phyloP scores from a whole-genome alignment of 2,329 filamentous ascomycete species.

The Colletotrichum chrysophilum region DNA sequence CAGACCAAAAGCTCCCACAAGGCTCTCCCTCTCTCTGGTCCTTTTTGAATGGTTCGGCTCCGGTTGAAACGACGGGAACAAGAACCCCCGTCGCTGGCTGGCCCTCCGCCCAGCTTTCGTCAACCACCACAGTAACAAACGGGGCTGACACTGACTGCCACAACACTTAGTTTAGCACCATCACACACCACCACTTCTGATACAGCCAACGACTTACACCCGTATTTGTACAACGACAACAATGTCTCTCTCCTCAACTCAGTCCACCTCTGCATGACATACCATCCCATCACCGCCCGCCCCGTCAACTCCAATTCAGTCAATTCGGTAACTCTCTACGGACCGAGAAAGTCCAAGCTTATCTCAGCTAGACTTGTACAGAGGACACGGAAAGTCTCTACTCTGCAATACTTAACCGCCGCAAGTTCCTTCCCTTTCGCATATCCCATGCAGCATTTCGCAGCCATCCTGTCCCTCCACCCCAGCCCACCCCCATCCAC shows the following conservation, averaged over 20 bases:
- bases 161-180: neutral
- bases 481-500: neutral
- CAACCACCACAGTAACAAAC: neutral
- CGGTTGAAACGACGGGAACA: neutral
- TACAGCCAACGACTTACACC: neutral
- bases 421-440: conserved; percentile 18
- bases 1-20: neutral
- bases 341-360: conserved; percentile 7
- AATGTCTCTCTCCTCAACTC: neutral
- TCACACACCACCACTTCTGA: neutral
- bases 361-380: neutral
- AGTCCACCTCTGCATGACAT: neutral
- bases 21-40: too few species aligned
- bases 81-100: neutral
- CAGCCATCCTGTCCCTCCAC: neutral
- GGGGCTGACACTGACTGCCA: neutral
- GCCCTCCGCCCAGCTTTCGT: neutral
- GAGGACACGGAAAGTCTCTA: neutral
- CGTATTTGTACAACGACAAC: neutral
- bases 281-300: neutral
- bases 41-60: neutral
- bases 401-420: neutral
- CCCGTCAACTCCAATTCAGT: neutral
- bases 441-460: conserved; percentile 3
- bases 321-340: neutral